phyloP scores from a whole-genome alignment of 2,329 filamentous ascomycete genomes.

The Aciculosporium take region DNA sequence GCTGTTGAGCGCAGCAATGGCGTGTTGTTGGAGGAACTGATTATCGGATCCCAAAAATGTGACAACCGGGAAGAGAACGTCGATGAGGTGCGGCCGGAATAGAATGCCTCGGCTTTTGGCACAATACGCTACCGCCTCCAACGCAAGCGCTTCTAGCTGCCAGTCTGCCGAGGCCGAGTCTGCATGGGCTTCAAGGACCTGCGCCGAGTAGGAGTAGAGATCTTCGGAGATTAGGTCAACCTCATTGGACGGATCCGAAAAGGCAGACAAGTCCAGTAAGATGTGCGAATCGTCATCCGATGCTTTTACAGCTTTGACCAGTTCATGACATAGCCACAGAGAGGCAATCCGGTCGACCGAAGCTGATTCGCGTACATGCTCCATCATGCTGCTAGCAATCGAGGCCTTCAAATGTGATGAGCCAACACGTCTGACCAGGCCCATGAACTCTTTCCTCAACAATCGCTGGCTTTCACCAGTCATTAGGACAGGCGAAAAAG shows the following conservation, averaged over 20 bases:
- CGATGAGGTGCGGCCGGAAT: conserved; percentile 77
- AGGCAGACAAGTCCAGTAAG: conserved; percentile 43
- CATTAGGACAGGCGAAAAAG: conserved; percentile 49
- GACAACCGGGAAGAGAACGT: conserved; percentile 80
- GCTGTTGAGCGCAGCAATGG: conserved; percentile 68
- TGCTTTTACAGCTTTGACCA: conserved; percentile 45
- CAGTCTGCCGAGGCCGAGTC: conserved; percentile 44
- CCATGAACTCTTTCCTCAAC: conserved; percentile 41
- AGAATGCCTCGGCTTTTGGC: conserved; percentile 49
- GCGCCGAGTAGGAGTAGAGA: conserved; percentile 54
- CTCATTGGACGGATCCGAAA: conserved; percentile 23
- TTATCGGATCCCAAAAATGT: conserved; percentile 69
- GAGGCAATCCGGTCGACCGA: conserved; percentile 50
- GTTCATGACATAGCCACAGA: conserved; percentile 67
- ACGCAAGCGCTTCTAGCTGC: conserved; percentile 61
- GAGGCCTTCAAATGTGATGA: conserved; percentile 43
- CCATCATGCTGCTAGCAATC: conserved; percentile 52
- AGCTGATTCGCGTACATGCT: conserved; percentile 42
- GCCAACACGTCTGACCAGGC: conserved; percentile 42
- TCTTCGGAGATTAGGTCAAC: conserved; percentile 42
- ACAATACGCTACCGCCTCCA: conserved; percentile 68
- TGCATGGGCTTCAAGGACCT: conserved; percentile 40
- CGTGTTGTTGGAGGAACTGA: conserved; percentile 57
- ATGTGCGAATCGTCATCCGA: conserved; percentile 44
- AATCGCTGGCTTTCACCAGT: conserved; percentile 50